A percentile compares a stretch with the other conserved stretches of the same genome.
Conservation (phyloP, 495 filamentous ascomycete genomes). For the Pyrenopolyporus hunteri region DNA sequence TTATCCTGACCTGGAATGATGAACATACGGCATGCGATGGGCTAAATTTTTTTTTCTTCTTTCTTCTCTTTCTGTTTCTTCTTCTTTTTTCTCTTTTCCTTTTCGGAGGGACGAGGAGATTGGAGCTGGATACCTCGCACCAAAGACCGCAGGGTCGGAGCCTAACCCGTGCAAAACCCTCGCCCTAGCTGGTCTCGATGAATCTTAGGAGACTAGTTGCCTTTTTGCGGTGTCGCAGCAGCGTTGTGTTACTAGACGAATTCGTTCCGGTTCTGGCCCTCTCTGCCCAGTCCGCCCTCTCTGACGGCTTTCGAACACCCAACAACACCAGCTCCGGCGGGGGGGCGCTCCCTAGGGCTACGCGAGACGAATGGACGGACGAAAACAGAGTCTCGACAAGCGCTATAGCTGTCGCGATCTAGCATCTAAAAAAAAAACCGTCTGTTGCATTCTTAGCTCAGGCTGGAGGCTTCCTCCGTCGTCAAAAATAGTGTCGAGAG, state of each 20-base stretch:
- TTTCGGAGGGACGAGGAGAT: slow-evolving; percentile 16
- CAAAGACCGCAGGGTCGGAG: slow-evolving; percentile 29
- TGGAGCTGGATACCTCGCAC: slow-evolving; percentile 33
- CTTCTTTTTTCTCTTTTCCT: too few species aligned
- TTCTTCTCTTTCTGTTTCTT: too few species aligned
- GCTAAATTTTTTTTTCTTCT: too few species aligned
- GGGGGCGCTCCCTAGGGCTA: slow-evolving; percentile 31
- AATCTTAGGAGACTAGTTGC: slow-evolving; percentile 18
- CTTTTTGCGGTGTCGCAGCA: slow-evolving; percentile 36
- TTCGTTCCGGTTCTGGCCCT: slow-evolving; percentile 28
- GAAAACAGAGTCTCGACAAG: slow-evolving; percentile 38
- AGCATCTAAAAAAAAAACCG: slow-evolving; percentile 34
- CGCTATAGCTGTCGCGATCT: slow-evolving; percentile 29
- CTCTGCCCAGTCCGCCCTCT: slow-evolving; percentile 26
- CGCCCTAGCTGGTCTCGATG: slow-evolving; percentile 13
- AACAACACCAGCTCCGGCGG: slow-evolving; percentile 26
- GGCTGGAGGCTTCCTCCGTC: slow-evolving; percentile 20
- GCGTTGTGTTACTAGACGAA: slow-evolving; percentile 39
- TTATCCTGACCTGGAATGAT: slow-evolving; percentile 25
- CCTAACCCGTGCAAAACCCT: slow-evolving; percentile 19
- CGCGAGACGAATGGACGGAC: slow-evolving; percentile 32
- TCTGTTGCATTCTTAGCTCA: slow-evolving; percentile 24
- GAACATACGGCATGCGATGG: slow-evolving; percentile 35
- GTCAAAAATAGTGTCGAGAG: slow-evolving; percentile 24
- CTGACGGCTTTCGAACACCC: slow-evolving; percentile 22